Percentiles rank a stretch among this genome's conserved stretches.
These are phyloP conservation scores for Colletotrichum tropicale DNA, from an alignment of 2,329 filamentous ascomycete species.

Conservation along the genomic window DNA sequence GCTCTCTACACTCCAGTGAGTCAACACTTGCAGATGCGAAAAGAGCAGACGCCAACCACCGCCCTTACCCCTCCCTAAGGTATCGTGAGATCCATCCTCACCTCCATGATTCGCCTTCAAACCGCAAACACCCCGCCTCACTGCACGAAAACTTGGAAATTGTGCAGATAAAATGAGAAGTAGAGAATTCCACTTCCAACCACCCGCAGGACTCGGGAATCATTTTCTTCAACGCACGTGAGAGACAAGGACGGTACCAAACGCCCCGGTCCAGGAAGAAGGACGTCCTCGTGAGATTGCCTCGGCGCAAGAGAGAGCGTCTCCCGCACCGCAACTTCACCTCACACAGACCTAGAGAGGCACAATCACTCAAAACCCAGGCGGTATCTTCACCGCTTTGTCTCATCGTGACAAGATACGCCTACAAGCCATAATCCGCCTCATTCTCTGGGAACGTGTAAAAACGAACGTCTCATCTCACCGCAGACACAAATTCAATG, in stretches of 20 bases:
- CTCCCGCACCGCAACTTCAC: neutral
- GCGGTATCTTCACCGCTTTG: neutral
- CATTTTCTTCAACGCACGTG: neutral
- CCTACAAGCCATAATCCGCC: neutral
- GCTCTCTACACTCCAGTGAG: neutral
- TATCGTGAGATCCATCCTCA: neutral
- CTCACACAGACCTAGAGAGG: neutral
- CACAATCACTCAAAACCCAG: neutral
- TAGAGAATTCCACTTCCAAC: neutral
- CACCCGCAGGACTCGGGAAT: neutral
- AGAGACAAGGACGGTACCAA: neutral
- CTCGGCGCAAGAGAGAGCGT: too few relatives aligned
- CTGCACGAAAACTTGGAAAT: neutral
- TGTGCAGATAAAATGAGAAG: neutral
- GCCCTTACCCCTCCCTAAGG: neutral
- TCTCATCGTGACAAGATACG: neutral
- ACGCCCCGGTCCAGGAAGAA: neutral
- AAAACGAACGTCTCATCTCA: neutral
- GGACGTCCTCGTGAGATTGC: too few relatives aligned
- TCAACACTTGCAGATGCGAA: neutral
- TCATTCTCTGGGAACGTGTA: neutral
- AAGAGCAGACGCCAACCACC: neutral
- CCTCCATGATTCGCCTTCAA: neutral
- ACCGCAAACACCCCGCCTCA: neutral
- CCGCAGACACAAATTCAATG: neutral